These are phyloP conservation scores for Microdochium paspali DNA, from an alignment of 2,329 filamentous ascomycete species.

Conservation along the genomic window DNA sequence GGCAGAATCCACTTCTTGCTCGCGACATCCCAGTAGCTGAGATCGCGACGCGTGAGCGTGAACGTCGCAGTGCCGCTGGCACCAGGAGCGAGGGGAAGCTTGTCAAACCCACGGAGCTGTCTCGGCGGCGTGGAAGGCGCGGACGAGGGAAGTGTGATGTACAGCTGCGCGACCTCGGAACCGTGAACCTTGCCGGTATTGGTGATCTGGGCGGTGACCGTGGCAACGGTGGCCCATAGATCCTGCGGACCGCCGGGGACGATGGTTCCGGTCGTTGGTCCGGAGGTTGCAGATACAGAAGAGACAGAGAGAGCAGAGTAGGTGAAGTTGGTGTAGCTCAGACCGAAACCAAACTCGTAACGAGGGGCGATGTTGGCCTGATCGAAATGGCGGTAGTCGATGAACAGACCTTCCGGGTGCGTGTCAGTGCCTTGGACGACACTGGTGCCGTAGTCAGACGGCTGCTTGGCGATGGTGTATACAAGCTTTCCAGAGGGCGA, in stretches of 20 bases:
- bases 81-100: conserved; percentile 39
- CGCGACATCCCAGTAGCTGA: conserved; percentile 54
- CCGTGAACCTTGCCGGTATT: conserved; percentile 55
- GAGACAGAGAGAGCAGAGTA: conserved; percentile 40
- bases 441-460: conserved; percentile 32
- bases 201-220: conserved; percentile 49
- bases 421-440: conserved; percentile 32
- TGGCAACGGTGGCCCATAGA: conserved; percentile 33
- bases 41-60: conserved; percentile 45
- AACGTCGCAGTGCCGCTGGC: conserved; percentile 39
- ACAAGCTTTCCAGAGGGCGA: conserved; percentile 36
- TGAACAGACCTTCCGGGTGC: conserved; percentile 49
- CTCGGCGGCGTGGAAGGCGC: conserved; percentile 28
- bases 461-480: conserved; percentile 40
- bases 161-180: conserved; percentile 59
- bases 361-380: conserved; percentile 44
- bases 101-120: conserved; percentile 55
- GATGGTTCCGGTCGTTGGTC: conserved; percentile 27
- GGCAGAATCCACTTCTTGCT: conserved; percentile 52
- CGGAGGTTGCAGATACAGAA: conserved; percentile 24
- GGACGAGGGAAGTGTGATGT: conserved; percentile 31
- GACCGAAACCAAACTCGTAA: conserved; percentile 56
- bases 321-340: conserved; percentile 60
- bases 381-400: conserved; percentile 58
- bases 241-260: conserved; percentile 33